These are phyloP conservation scores for Boletus nobilissimus DNA, from an alignment of 1,284 basidiomycete species.

Conservation along the genomic window DNA sequence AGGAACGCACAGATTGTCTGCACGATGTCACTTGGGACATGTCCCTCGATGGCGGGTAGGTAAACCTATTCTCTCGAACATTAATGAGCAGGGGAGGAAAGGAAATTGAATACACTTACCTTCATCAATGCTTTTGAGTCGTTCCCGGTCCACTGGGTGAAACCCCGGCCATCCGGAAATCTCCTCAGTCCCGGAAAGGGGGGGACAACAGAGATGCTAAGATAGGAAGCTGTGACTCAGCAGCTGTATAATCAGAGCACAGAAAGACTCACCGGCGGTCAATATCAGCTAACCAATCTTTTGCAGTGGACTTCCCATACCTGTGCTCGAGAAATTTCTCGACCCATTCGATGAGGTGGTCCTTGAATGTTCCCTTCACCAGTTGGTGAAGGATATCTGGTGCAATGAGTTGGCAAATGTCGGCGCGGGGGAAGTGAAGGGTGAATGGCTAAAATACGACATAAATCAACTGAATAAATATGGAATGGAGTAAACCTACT, in stretches of 20 bases:
- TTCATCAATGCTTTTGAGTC: constrained; percentile 35
- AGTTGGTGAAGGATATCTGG: too few relatives aligned
- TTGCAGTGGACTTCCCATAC: not conserved
- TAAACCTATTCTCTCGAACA: too few relatives aligned
- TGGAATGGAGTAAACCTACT: too few relatives aligned
- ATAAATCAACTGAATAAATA: too few relatives aligned
- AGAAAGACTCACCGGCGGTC: constrained; percentile 9
- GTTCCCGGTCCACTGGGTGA: constrained; percentile 32
- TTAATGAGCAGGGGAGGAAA: not conserved
- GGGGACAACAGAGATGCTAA: not conserved
- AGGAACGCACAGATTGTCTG: constrained; percentile 15
- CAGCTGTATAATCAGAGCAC: too few relatives aligned
- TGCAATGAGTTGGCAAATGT: not conserved
- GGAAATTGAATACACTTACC: not conserved
- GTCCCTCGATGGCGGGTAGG: not conserved
- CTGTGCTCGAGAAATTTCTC: too few relatives aligned
- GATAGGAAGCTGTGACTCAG: too few relatives aligned
- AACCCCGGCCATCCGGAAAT: constrained; percentile 27
- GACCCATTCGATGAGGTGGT: not conserved
- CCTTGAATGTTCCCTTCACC: not conserved
- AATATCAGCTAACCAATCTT: constrained; percentile 26
- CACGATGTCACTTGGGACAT: constrained; percentile 19
- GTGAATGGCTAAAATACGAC: too few relatives aligned
- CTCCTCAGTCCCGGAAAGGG: constrained; percentile 22
- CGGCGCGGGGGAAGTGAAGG: not conserved